These are phyloP conservation scores for Sutorius eximius DNA, from an alignment of 1,284 basidiomycete species.

Conservation along the genomic window DNA sequence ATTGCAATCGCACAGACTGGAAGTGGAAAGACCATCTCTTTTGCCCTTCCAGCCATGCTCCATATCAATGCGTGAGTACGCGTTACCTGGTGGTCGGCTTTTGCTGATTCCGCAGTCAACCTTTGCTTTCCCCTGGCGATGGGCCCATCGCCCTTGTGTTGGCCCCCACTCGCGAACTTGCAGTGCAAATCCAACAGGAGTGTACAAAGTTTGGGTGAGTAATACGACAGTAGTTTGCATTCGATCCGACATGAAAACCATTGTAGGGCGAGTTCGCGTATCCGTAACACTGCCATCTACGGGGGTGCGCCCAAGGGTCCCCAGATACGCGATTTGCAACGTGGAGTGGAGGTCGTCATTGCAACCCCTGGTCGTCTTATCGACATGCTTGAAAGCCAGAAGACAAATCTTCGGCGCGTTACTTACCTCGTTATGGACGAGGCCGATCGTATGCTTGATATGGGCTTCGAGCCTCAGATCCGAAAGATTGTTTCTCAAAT, in stretches of 20 bases:
- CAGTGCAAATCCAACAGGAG: slow-evolving; percentile 98
- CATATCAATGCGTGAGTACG: slow-evolving; percentile 93
- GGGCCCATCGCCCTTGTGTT: slow-evolving; percentile 97
- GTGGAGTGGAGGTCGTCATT: slow-evolving; percentile 95
- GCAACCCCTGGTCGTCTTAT: slow-evolving; percentile 90
- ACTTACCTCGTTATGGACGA: slow-evolving; percentile 99
- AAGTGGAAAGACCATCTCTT: slow-evolving; percentile 96
- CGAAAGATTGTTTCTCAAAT: slow-evolving; percentile 98
- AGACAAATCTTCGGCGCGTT: slow-evolving; percentile 93
- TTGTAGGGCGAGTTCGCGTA: slow-evolving; percentile 83
- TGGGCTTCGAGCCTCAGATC: slow-evolving; percentile 99
- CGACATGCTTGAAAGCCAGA: slow-evolving; percentile 94
- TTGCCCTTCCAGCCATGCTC: slow-evolving; percentile 97
- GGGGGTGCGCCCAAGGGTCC: slow-evolving; percentile 98
- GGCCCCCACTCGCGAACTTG: slow-evolving; percentile 96
- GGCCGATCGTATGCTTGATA: slow-evolving; percentile 97
- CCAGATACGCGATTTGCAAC: slow-evolving; percentile 95
- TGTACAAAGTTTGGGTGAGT: slow-evolving; percentile 94
- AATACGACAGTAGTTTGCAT: neutral
- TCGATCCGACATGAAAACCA: slow-evolving; percentile 3
- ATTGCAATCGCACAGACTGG: slow-evolving; percentile 98
- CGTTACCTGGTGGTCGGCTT: neutral
- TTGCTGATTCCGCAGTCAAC: slow-evolving; percentile 60
- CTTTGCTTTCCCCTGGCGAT: slow-evolving; percentile 90
- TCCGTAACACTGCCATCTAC: slow-evolving; percentile 98